These are phyloP conservation scores for Daphne laureola DNA, from an alignment of 441 rosid species.

Conservation along the genomic window DNA sequence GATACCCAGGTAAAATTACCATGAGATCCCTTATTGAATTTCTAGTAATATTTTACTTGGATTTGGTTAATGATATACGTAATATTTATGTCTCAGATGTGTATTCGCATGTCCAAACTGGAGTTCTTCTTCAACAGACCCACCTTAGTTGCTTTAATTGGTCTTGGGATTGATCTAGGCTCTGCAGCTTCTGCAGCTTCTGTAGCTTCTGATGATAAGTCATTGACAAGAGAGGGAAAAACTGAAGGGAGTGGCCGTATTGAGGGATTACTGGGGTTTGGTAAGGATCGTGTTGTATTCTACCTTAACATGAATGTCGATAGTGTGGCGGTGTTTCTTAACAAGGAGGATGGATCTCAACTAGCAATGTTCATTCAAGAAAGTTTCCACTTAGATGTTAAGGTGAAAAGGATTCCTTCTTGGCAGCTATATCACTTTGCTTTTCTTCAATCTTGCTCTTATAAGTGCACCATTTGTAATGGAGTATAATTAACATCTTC, in stretches of 20 bases:
- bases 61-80: conserved; percentile 20
- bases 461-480: conserved; percentile 1
- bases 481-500: neutral
- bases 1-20: conserved; percentile 75
- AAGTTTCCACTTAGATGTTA: conserved; percentile 82
- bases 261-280: conserved; percentile 93
- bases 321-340: conserved; percentile 86
- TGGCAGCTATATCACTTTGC: too few relatives aligned
- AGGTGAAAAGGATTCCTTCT: conserved; percentile 33
- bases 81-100: conserved; percentile 61
- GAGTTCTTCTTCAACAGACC: conserved; percentile 97
- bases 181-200: conserved; percentile 30
- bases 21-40: conserved; percentile 16
- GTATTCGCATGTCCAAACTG: conserved; percentile 90
- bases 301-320: conserved; percentile 84
- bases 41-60: conserved; percentile 9
- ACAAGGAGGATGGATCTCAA: conserved; percentile 96
- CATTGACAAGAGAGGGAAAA: conserved; percentile 48
- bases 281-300: conserved; percentile 94
- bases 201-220: conserved; percentile 35
- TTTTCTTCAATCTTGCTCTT: too few relatives aligned
- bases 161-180: conserved; percentile 81
- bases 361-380: conserved; percentile 98
- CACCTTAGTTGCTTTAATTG: conserved; percentile 91
- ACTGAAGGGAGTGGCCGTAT: conserved; percentile 64